Percentiles rank a stretch among this genome's conserved stretches.
phyloP scores from a whole-genome alignment of 2,329 filamentous ascomycete genomes.

The Pseudocercospora fijiensis region DNA sequence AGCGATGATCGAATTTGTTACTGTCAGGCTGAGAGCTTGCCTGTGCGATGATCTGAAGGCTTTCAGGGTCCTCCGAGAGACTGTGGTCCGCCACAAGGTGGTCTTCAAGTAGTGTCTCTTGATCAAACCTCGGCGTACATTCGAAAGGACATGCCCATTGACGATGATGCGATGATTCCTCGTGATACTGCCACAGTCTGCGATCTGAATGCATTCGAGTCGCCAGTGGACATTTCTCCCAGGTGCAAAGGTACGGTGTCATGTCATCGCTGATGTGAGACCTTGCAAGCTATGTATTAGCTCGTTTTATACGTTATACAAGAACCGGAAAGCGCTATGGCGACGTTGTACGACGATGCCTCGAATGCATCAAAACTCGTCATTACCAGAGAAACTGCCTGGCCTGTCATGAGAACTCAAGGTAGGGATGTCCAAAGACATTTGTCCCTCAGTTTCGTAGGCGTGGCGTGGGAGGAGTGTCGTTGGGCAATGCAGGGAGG shows the following conservation, averaged over 20 bases:
- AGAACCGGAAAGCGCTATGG: background rate
- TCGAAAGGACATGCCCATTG: background rate
- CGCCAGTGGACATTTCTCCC: background rate
- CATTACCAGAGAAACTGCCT: too few relatives aligned
- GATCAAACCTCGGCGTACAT: background rate
- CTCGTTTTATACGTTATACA: too few relatives aligned
- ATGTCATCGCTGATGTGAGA: background rate
- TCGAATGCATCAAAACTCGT: too few relatives aligned
- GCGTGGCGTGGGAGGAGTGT: too few relatives aligned
- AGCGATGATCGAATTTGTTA: background rate
- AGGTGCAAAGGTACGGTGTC: background rate
- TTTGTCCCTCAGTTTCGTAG: too few relatives aligned
- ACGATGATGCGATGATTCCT: background rate
- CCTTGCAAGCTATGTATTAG: background rate
- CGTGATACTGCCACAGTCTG: background rate
- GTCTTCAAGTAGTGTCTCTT: background rate
- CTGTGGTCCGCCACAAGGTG: background rate
- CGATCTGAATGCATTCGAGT: background rate
- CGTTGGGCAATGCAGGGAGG: conserved; percentile 20
- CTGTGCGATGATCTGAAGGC: background rate
- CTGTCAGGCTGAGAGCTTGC: background rate
- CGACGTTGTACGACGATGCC: background rate
- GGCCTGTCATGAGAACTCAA: too few relatives aligned
- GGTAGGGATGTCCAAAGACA: too few relatives aligned
- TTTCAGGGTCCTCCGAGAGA: background rate